Evolutionary conservation across 345 rosid genomes (phyloP), one percentile per base, ranked within the genome.

Genomic region (Aurinia saxatilis): DNA sequence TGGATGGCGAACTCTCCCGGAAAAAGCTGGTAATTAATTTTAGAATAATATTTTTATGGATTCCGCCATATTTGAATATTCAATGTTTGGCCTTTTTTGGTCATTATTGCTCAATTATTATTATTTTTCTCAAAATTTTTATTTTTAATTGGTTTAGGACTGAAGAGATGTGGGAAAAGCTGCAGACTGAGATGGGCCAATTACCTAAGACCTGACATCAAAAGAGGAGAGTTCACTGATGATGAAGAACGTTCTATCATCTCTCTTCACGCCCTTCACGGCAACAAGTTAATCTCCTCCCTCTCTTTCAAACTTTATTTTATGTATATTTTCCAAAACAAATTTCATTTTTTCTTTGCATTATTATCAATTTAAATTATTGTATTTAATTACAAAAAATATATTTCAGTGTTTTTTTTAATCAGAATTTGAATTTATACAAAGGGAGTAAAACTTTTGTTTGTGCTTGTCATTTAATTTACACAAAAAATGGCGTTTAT

Each of bases 161-260:
- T 81, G 7, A 68, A 76, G 49, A 75, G 85, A 50, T 76, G 80
- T 34, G 82, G 85, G 13, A 81, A 73, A 72, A 81, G 82, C 60
- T 78, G 85, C 44, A 71, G 85, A 55, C 50, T 81, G 23, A 76
- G 85, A 65, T 81, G 85, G 82, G 62, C 71, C 7, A 80, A 80
- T 57, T 80, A 80, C 42, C 76, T 80, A 1, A 62, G 80, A 59
- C 84, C 84, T 49, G 82, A 70, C 31, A 76, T 81, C 25, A 81
- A 62, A 67, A 76, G 82, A 76, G 82, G 80, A 46, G 76, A 76
- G 17, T 81, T 78, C 71, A 73, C 61, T 8, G 51, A 49, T 2
- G 61, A 81, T 1, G 85, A 81, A 13, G 81, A 78, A 38, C 33
- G 42, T 36, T 67, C 61, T 27, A 81, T 81, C 54, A 68, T 81